A percentile compares a stretch with the other conserved stretches of the same genome.
Conservation (phyloP, 2,329 filamentous ascomycete species). For the Pyricularia pennisetigena region DNA sequence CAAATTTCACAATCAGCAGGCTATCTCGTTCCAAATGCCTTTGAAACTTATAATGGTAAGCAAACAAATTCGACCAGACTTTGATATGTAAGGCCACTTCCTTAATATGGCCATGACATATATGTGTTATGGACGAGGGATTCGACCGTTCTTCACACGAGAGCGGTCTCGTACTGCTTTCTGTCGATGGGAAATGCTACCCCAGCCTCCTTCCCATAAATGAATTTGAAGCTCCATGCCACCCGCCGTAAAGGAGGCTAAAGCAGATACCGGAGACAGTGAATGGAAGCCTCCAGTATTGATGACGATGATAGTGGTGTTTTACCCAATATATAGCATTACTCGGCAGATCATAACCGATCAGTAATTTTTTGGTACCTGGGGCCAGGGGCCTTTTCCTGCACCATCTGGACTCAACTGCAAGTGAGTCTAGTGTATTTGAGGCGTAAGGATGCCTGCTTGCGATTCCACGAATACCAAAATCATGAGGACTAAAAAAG, state of each 20-base stretch:
- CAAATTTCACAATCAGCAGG: background rate
- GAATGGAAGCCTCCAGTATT: background rate
- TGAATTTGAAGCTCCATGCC: background rate
- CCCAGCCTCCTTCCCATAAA: background rate
- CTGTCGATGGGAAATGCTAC: background rate
- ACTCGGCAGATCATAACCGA: background rate
- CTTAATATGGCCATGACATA: too few species aligned
- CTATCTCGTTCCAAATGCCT: background rate
- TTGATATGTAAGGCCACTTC: background rate
- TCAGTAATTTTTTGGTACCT: background rate
- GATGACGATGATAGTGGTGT: background rate
- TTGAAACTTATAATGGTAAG: background rate
- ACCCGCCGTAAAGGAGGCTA: background rate
- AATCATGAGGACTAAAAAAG: background rate
- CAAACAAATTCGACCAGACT: background rate
- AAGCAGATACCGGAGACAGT: background rate
- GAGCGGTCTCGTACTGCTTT: background rate
- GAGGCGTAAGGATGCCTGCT: background rate
- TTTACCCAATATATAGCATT: background rate
- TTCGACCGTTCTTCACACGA: background rate
- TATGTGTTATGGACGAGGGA: background rate
- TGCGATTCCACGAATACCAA: background rate
- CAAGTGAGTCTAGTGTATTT: background rate
- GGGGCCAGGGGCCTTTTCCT: background rate
- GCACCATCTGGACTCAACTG: background rate